These are phyloP conservation scores for Phytophthora pluvialis DNA, from an alignment of 352 stramenopile species.

Conservation along the genomic window DNA sequence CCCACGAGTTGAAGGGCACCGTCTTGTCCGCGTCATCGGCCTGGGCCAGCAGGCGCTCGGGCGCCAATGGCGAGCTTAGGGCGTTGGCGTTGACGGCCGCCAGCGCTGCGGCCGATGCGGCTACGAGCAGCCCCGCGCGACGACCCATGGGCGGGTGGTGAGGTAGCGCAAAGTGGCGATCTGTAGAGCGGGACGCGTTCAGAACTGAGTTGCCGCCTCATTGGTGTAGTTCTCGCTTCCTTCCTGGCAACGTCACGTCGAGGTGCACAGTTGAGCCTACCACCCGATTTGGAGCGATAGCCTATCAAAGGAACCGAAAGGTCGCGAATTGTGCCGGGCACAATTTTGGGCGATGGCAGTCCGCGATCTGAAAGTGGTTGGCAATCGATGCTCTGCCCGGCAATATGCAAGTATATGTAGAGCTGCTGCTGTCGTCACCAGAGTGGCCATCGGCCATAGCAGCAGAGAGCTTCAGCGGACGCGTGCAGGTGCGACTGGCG, in stretches of 20 bases:
- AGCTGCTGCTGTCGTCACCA: no score
- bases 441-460: neutral
- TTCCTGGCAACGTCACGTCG: neutral
- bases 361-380: neutral
- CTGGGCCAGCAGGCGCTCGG: constrained; percentile 13
- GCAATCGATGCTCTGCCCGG: no score
- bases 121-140: constrained; percentile 11
- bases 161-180: no score
- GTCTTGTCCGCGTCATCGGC: constrained; percentile 21
- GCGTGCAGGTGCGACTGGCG: no score
- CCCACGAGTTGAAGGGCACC: constrained; percentile 51
- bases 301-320: neutral
- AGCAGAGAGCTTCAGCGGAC: no score
- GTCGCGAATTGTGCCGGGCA: constrained; percentile 5
- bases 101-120: constrained; percentile 6
- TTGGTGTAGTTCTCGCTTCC: neutral
- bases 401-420: no score
- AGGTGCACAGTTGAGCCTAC: neutral
- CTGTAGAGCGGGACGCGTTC: no score
- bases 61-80: constrained; percentile 5
- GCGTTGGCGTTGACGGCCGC: constrained; percentile 5
- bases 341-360: constrained; percentile 3
- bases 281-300: neutral
- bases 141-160: neutral
- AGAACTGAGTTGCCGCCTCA: no score